phyloP scores from a whole-genome alignment of 129 eudicot genomes.

The Saussurea involucrata region DNA sequence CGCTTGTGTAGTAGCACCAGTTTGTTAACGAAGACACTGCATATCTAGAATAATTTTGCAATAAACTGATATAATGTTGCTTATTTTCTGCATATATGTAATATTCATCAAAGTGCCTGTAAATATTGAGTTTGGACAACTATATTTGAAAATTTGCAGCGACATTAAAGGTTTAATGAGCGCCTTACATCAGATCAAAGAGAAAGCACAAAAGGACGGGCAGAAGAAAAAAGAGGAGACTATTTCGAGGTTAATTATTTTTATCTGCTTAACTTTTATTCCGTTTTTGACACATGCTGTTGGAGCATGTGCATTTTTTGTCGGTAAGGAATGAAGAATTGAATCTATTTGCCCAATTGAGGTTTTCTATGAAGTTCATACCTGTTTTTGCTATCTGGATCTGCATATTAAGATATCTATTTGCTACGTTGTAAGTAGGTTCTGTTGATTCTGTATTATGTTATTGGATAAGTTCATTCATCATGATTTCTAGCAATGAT shows the following conservation, averaged over 20 bases:
- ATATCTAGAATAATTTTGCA: neutral
- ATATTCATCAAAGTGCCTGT: neutral
- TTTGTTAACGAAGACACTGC: neutral
- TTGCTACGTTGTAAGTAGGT: slow-evolving; percentile 6
- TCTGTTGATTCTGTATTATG: slow-evolving; percentile 12
- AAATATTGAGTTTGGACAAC: neutral
- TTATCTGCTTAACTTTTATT: neutral
- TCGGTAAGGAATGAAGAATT: neutral
- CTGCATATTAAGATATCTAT: slow-evolving; percentile 11
- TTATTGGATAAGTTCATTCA: neutral
- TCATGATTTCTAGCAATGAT: neutral
- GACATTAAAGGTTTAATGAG: slow-evolving; percentile 80
- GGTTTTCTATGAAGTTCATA: slow-evolving; percentile 3
- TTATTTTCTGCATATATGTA: slow-evolving; percentile 1
- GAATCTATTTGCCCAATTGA: neutral
- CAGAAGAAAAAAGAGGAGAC: slow-evolving; percentile 98
- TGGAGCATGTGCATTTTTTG: neutral
- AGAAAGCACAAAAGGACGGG: slow-evolving; percentile 90
- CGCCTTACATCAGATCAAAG: slow-evolving; percentile 82
- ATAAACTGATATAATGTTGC: neutral
- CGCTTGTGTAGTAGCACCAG: neutral
- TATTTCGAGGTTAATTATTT: slow-evolving; percentile 67
- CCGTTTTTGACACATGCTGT: neutral
- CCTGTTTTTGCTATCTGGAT: slow-evolving; percentile 14
- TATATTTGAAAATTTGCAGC: slow-evolving; percentile 36